These are phyloP conservation scores for Globisporangium perplexum DNA, from an alignment of 352 stramenopile genomes.

Conservation along the genomic window DNA sequence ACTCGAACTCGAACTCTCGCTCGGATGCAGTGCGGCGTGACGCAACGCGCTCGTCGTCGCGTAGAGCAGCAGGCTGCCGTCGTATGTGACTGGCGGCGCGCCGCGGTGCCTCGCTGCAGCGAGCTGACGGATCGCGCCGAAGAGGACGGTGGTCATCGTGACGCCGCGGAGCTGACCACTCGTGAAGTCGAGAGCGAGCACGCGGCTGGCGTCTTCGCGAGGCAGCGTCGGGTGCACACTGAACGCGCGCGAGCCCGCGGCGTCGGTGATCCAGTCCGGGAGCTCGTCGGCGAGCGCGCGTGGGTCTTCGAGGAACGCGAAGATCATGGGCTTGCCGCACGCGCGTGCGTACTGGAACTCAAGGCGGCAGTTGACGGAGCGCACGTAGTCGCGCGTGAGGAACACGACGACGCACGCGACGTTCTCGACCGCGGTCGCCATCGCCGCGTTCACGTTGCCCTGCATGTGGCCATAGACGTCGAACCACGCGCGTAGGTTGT, in stretches of 20 bases:
- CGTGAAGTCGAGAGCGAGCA: constrained; percentile 30
- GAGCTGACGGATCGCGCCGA: constrained; percentile 33
- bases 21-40: constrained; percentile 8
- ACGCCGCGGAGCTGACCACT: constrained; percentile 20
- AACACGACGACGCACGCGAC: constrained; percentile 54
- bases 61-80: constrained; percentile 41
- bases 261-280: constrained; percentile 31
- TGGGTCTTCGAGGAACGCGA: constrained; percentile 38
- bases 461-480: constrained; percentile 64
- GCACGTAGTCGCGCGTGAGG: constrained; percentile 36
- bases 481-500: constrained; percentile 40
- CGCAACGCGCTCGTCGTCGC: constrained; percentile 28
- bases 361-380: constrained; percentile 50
- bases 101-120: constrained; percentile 21
- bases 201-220: constrained; percentile 1
- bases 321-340: constrained; percentile 37
- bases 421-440: constrained; percentile 49
- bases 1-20: no score
- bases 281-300: constrained; percentile 13
- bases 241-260: constrained; percentile 22
- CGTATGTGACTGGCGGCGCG: constrained; percentile 21
- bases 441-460: constrained; percentile 56
- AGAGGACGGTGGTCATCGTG: constrained; percentile 29
- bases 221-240: constrained; percentile 31
- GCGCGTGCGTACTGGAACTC: constrained; percentile 45